Evolutionary conservation across 2,329 filamentous ascomycete genomes (phyloP), one percentile per base, ranked within the genome.

Genomic region (Plectosphaerella sp.): DNA sequence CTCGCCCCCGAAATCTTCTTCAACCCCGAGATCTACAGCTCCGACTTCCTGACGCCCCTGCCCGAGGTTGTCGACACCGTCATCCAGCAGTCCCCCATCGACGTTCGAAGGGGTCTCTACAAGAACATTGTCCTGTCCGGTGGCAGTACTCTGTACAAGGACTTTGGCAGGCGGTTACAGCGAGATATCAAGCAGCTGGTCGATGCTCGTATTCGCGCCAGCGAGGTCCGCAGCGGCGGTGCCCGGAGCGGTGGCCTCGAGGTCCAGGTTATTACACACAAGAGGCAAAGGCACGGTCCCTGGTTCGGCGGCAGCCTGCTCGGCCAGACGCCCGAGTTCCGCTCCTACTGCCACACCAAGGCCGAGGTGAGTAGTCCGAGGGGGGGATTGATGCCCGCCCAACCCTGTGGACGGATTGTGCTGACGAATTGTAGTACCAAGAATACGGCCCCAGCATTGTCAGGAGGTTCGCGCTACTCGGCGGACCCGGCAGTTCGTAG

Each of bases 111-210:
- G 73, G 94, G 94, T 42, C 80, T 99, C 37, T 99, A 99, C 83
- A 99, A 99, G 84, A 99, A 99, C 75, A 99, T 99, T 73, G 94
- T 99, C 36, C 80, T 99, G 37, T 97, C 93, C 4, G 94, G 94
- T 67, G 94, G 94, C 63, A 97, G 92, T 61, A 99, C 94, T 20
- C 78, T 99, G 56, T 99, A 97, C 83, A 97, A 97, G 74, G 92
- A 99, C 73, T 99, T 99, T 72, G 94, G 94, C 24, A 86, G 94
- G 60, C 85, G 94, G 67, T 79, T 99, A 77, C 95, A 99, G 75
- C 86, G 94, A 67, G 95, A 99, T 67, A 99, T 99, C 67, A 90
- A 94, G 73, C 91, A 97, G 67, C 75, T 99, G 54, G 94, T 97
- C 42, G 94, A 99, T 66, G 91, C 87, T 16, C 84, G 94, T 61